These are phyloP conservation scores for Micromonas pusilla DNA, from an alignment of 139 green algal genomes.

Conservation along the genomic window DNA sequence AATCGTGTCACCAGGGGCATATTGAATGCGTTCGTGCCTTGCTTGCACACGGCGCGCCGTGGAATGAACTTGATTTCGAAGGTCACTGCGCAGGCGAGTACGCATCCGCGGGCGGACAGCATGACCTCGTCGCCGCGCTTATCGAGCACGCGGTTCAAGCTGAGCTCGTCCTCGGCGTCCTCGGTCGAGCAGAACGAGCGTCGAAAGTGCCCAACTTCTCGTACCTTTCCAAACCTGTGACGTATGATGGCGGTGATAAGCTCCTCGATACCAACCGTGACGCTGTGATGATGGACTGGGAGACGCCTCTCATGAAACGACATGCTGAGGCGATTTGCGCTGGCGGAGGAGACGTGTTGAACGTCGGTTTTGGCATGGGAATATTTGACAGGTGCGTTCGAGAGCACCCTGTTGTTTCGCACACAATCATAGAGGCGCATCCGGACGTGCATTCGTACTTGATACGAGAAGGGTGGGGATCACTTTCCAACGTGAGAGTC, in stretches of 20 bases:
- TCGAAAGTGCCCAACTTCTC: neutral
- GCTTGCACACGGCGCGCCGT: no score
- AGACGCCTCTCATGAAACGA: constrained; percentile 80
- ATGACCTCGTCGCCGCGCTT: constrained; percentile 35
- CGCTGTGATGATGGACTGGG: constrained; percentile 97
- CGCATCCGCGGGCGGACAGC: constrained; percentile 32
- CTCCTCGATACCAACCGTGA: constrained; percentile 75
- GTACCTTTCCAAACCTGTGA: constrained; percentile 41
- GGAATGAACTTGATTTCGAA: constrained; percentile 52
- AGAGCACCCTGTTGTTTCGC: constrained; percentile 37
- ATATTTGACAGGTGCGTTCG: constrained; percentile 65
- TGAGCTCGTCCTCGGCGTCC: constrained; percentile 49
- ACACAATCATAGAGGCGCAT: constrained; percentile 94
- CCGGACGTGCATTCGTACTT: constrained; percentile 76
- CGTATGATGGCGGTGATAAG: constrained; percentile 36
- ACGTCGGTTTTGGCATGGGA: constrained; percentile 93
- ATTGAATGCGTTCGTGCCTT: no score
- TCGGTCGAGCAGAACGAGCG: constrained; percentile 11
- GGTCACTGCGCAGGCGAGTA: constrained; percentile 63
- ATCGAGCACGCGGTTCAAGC: constrained; percentile 41
- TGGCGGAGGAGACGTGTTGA: constrained; percentile 68
- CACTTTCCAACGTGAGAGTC: constrained; percentile 65
- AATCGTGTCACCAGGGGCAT: no score
- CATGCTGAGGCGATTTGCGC: constrained; percentile 69
- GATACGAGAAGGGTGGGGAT: constrained; percentile 64